Base-by-base conservation (phyloP, 371 early-diverging fungal genomes). In the Mortierella sp. region DNA sequence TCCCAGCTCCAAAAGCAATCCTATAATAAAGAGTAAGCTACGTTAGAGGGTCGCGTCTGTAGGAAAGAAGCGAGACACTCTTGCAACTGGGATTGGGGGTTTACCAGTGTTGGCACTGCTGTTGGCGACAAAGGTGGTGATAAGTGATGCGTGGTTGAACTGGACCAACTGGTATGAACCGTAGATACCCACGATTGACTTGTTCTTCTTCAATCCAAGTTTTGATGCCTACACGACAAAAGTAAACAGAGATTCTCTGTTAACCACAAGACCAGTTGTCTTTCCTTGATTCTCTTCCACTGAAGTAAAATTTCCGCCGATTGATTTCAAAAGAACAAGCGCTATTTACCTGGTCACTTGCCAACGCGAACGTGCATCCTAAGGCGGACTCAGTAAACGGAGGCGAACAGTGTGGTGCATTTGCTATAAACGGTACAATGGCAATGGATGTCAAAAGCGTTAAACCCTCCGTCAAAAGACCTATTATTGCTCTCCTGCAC, bases 171-270 rank as follows among this genome's bases (percentile, higher is more conserved):
- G 90, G 73, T 86, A 86, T 26, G 82, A 50, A 43, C 81, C 85
- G 64, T 82, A 89, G 14, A 86, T 72, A 50, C 86, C 85, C 5
- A 89, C 82, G 28, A 89, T 87, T 42, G 82, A 83, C 66, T 85
- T 83, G 68, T 89, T 88, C 56, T 81, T 83, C 58, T 81, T 81
- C 67, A 89, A 67, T 32, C 90, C 90, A 17, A 89, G 82, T 63
- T 88, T 89, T 19, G 87, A 87, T 11, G 87, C 90, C 86, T 89
- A 71, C 41, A n/a, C n/a, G n/a, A n/a, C n/a, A n/a, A n/a, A n/a
- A n/a, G n/a, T n/a, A n/a, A n/a, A n/a, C n/a, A n/a, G n/a, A n/a
- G n/a, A n/a, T n/a, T n/a, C n/a, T n/a, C n/a, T n/a, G n/a, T n/a
- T n/a, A n/a, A n/a, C n/a, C n/a, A n/a, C n/a, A n/a, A n/a, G n/a